Percentiles rank a stretch among this genome's conserved stretches.
These are phyloP conservation scores for Cyclostephanos tholiformis DNA, from an alignment of 108 stramenopile genomes.

Conservation along the genomic window DNA sequence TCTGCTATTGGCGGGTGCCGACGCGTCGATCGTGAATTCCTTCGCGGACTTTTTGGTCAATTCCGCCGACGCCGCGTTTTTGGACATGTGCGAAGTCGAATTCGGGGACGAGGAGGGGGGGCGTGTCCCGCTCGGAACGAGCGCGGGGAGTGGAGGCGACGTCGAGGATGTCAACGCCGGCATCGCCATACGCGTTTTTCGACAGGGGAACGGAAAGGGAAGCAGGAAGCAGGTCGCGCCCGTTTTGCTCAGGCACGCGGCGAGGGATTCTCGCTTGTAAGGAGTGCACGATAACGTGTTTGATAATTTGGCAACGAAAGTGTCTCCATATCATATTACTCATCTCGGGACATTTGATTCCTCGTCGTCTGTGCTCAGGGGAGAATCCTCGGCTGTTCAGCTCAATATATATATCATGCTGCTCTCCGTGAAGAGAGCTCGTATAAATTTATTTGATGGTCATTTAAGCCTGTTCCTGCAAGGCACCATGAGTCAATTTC, in stretches of 20 bases:
- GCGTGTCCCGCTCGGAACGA: background rate
- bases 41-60: conserved; percentile 34
- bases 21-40: conserved; percentile 33
- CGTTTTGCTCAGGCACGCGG: conserved; percentile 47
- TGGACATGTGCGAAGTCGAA: conserved; percentile 35
- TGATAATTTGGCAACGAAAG: too few relatives aligned
- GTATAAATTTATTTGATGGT: too few relatives aligned
- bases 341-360: too few relatives aligned
- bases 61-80: conserved; percentile 35
- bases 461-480: too few relatives aligned
- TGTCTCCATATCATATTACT: too few relatives aligned
- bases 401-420: too few relatives aligned
- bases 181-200: conserved; percentile 47
- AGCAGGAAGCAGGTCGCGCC: conserved; percentile 84
- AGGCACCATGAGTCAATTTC: too few relatives aligned
- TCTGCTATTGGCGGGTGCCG: conserved; percentile 28
- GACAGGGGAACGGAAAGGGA: conserved; percentile 76
- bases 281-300: too few relatives aligned
- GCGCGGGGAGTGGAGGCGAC: background rate
- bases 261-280: conserved; percentile 9
- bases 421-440: too few relatives aligned
- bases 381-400: too few relatives aligned
- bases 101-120: background rate
- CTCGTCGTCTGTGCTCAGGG: too few relatives aligned
- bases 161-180: background rate